Evolutionary conservation across 2,329 filamentous ascomycete genomes (phyloP), one percentile per base, ranked within the genome.

Genomic region (Talaromyces sp.): DNA sequence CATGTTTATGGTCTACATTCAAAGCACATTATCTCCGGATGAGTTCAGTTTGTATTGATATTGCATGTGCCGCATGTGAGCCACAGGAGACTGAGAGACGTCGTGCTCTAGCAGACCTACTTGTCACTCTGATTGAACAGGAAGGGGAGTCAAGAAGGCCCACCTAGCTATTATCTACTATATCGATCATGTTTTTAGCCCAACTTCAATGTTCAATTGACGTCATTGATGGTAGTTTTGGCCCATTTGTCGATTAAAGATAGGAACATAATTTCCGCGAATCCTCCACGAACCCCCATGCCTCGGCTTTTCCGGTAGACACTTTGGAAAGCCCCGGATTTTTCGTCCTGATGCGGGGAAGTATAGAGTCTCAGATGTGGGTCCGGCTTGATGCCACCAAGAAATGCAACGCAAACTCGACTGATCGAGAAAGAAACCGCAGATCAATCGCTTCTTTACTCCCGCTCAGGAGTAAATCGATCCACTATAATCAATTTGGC

Each of bases 1-100:
- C 2, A 4, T 9, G 10, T 2, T 37, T 66, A 3, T 72, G 69
- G 69, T 29, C n/a, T 6, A 51, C 42, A 0, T 72, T 73, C 45
- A 54, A 55, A 20, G 45, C 59, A 8, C 52, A 57, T 20, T 73
- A 72, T 30, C 40, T 73, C 2, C 7, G 48, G 32, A 50, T 32
- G 1, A 62, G 62, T 45, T 19, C 45, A 20, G 30, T 3, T 0
- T 54, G 48, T 14, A 22, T 22, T 41, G 37, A 14, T 17, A 17
- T 40, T 40, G 14, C 32, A 16, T 35, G 32, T 35, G 17, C 36
- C 29, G 29, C 29, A 22, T 35, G 22, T 22, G 39, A 43, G 24
- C 29, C 46, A 27, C 6, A 50, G 27, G 49, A 33, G 33, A 24
- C 14, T 13, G 20, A 39, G 32, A 24, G n/a, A 37, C 33, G 22